Base-by-base conservation (phyloP, 2,329 filamentous ascomycete genomes). In the Cordyceps pruinosa region DNA sequence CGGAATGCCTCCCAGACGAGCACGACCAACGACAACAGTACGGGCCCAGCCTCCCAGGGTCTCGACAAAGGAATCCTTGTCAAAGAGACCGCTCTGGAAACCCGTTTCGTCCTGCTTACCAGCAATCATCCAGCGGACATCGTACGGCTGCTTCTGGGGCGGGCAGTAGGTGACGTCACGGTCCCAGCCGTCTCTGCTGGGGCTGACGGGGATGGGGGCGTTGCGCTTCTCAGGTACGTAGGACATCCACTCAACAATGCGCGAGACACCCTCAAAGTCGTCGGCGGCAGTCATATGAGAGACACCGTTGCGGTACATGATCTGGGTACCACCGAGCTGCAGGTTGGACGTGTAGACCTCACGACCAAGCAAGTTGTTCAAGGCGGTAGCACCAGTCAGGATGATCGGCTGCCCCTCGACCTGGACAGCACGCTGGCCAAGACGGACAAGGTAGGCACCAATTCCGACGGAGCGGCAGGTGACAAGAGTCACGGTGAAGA, bases 281-380 rank as follows among this genome's bases (percentile, higher is more conserved):
- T 99, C 93, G 65, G 88, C 89, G 68, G 94, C 94, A 64, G 93
- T 97, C 89, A 97, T 93, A 79, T 99, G 94, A 23, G 94, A 97
- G 42, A 99, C 94, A 84, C 94, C 94, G 72, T 99, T 99, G 78
- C 90, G 92, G 85, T 99, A 97, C 94, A 99, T 99, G 82, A 99
- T 99, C 76, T 99, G 94, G n/a, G 94, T 99, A 66, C 94, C 94
- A 85, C 94, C 94, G 63, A 99, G 90, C 80, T 99, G 94, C 69
- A 99, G 77, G 82, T 99, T 99, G 60, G 94, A 97, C 25, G 94
- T 97, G 79, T 99, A 99, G 30, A 99, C 93, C 75, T 99, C 94
- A 65, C 95, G 91, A 68, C 94, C 94, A 60, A 99, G 85, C 67
- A 99, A 81, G 78, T 97, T 99, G 85, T 99, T 99, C 72, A 99